phyloP scores from a whole-genome alignment of 2,329 filamentous ascomycete species.

The Microthyrium microscopicum region DNA sequence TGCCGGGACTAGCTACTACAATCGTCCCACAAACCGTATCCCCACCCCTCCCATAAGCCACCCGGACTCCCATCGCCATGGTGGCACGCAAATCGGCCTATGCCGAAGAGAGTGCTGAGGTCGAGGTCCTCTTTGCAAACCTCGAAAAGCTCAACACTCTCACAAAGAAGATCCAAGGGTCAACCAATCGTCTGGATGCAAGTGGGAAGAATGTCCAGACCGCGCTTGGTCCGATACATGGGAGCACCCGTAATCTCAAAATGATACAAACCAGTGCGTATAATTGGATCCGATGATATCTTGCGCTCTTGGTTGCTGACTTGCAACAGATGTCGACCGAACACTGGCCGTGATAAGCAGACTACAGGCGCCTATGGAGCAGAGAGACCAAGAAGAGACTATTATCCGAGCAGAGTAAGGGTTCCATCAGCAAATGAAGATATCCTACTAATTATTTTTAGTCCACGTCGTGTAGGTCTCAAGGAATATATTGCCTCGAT shows the following conservation, averaged over 20 bases:
- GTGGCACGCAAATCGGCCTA: conserved; percentile 26
- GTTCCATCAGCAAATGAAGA: conserved; percentile 10
- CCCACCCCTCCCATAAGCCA: too few species aligned
- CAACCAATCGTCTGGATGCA: conserved; percentile 64
- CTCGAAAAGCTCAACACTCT: conserved; percentile 86
- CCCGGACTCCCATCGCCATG: conserved; percentile 4
- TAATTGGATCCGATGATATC: conserved; percentile 30
- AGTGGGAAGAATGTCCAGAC: conserved; percentile 84
- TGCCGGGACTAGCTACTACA: too few species aligned
- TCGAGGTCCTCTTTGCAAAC: conserved; percentile 48
- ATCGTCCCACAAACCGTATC: too few species aligned
- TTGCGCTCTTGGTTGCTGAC: too few species aligned
- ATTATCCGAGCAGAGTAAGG: conserved; percentile 65
- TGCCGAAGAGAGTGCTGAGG: conserved; percentile 51
- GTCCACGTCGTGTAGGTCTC: conserved; percentile 67
- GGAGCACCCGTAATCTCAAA: conserved; percentile 80
- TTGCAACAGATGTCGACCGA: conserved; percentile 70
- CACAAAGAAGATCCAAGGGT: conserved; percentile 90
- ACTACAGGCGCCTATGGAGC: conserved; percentile 78
- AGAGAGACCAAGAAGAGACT: conserved; percentile 78
- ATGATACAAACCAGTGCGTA: conserved; percentile 57
- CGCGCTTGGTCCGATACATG: conserved; percentile 81
- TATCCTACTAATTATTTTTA: conserved; percentile 15
- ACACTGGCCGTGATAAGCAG: conserved; percentile 77
- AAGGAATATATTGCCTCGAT: conserved; percentile 76